Evolutionary conservation across 2,329 filamentous ascomycete genomes (phyloP).

Genomic region (Colletotrichum lindemuthianum): DNA sequence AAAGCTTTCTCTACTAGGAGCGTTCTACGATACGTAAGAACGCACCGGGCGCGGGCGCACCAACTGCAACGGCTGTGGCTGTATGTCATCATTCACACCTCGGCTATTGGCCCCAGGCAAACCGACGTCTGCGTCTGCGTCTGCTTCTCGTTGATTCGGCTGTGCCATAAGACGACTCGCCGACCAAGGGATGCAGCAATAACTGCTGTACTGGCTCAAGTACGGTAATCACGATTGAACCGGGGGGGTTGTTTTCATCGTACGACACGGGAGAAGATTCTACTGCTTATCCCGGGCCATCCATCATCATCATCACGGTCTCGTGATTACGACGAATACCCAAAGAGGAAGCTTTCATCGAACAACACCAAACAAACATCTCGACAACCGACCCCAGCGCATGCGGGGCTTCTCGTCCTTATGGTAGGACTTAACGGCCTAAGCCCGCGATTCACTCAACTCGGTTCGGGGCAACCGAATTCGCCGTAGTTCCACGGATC

Average conservation of each 20-base stretch:
- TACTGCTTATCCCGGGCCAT: background rate
- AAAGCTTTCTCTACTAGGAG: background rate
- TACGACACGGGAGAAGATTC: slow-evolving; percentile 15
- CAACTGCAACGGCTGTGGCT: background rate
- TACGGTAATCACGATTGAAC: no score
- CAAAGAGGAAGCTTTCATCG: no score
- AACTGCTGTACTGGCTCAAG: no score
- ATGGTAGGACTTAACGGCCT: slow-evolving; percentile 16
- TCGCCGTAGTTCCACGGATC: slow-evolving; percentile 13
- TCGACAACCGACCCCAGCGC: slow-evolving; percentile 1
- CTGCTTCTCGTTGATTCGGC: no score
- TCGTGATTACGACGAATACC: no score
- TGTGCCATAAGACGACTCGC: no score
- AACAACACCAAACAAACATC: no score
- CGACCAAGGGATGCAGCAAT: no score
- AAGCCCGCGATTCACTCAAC: slow-evolving; percentile 13
- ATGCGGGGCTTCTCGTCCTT: background rate
- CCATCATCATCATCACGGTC: no score
- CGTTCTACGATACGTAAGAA: background rate
- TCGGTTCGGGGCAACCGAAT: slow-evolving; percentile 12
- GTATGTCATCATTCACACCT: background rate
- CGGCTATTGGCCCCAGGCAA: no score
- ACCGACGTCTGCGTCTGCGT: no score
- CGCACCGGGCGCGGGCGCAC: slow-evolving; percentile 1
- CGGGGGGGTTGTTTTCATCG: background rate